Evolutionary conservation across 768 basidiomycete species (phyloP), one percentile per base, ranked within the genome.

Genomic region (Boletales sp.): DNA sequence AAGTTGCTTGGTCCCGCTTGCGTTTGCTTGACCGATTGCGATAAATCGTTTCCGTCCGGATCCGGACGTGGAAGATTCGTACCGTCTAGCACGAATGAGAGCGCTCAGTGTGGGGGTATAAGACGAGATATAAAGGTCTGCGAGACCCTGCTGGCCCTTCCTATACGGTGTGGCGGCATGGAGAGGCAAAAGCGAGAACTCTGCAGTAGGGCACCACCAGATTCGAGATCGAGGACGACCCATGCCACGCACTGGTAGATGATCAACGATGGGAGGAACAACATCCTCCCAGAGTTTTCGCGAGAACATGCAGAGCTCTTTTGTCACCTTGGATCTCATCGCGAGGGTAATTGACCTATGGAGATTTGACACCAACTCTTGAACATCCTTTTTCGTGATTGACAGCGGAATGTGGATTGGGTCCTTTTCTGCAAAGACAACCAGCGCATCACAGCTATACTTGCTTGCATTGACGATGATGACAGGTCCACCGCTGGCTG

Each of bases 401-500:
- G 14, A 30, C n/a, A 46, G 33, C 18, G 58, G 25, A 51, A 44
- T 12, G 12, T 33, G 32, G 37, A 46, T 14, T 48, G 56, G 56
- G 7, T 44, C 32, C 17, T 32, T 36, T 5, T 40, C 19, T 19
- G 25, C 19, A 6, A 44, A 8, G 19, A 71, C 50, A 11, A 70
- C 61, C 28, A 73, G 44, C 0, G 69, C 71, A 49, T 73, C 68
- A 25, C 65, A 73, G 33, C 66, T 49, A 13, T 39, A 49, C 19
- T 42, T 15, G 49, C 60, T 56, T 14, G 64, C 50, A 41, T 70
- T 72, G 38, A 72, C 53, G 21, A 74, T 46, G 14, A 70, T 58
- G 17, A 69, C 54, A 3, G 66, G 64, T 13, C 67, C 67, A 10
- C 46, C 50, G 15, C 48, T 44, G 14, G 64, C 59, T 11, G 56